Conservation (phyloP, 2,329 filamentous ascomycete species). For the Lachnellula hyalina region DNA sequence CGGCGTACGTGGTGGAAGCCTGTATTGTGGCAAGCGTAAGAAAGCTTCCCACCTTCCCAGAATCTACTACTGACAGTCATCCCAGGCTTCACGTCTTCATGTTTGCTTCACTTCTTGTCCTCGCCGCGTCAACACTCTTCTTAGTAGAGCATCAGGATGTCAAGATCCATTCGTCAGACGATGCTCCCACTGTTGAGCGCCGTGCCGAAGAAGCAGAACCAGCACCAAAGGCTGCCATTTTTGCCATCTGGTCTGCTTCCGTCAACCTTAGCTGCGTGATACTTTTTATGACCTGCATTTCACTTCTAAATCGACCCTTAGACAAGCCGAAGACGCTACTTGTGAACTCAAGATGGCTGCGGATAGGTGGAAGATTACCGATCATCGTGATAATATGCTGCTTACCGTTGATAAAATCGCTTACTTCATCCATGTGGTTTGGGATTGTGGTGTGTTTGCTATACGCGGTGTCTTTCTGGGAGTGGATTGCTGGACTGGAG, state of each 20-base stretch:
- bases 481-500: constrained; percentile 14
- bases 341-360: constrained; percentile 12
- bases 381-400: constrained; percentile 10
- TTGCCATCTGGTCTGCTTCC: constrained; percentile 15
- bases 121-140: constrained; percentile 15
- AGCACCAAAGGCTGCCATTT: not conserved
- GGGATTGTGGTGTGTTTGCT: constrained; percentile 2
- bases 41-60: not conserved
- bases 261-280: constrained; percentile 7
- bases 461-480: constrained; percentile 13
- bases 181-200: not conserved
- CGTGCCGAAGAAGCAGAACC: not conserved
- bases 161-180: not conserved
- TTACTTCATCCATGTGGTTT: constrained; percentile 6
- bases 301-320: constrained; percentile 12
- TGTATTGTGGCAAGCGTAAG: constrained; percentile 15
- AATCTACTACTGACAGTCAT: not conserved
- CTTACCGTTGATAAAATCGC: constrained; percentile 6
- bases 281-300: constrained; percentile 10
- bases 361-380: constrained; percentile 6
- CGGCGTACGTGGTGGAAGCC: constrained; percentile 17
- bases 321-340: constrained; percentile 11
- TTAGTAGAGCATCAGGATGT: constrained; percentile 6
- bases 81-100: constrained; percentile 12
- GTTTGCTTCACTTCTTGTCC: constrained; percentile 13